These are phyloP conservation scores for Hemileccinum impolitum DNA, from an alignment of 768 basidiomycete genomes.

Conservation along the genomic window DNA sequence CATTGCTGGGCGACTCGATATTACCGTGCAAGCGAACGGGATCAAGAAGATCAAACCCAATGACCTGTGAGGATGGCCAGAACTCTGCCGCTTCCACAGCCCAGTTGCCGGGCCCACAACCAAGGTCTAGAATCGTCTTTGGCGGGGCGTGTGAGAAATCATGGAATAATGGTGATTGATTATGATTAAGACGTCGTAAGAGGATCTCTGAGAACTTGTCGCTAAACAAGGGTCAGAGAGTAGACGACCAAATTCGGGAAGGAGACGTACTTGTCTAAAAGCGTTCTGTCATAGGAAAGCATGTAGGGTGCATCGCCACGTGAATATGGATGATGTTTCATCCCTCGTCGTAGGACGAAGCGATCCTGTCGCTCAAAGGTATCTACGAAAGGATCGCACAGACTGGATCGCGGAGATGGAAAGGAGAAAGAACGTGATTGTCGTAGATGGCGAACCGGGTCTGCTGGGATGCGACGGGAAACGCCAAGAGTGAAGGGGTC, in stretches of 20 bases:
- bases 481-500: conserved; percentile 8
- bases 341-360: conserved; percentile 29
- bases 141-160: conserved; percentile 49
- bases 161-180: conserved; percentile 59
- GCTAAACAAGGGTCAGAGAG: conserved; percentile 35
- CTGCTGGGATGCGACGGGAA: not conserved
- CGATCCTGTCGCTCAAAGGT: conserved; percentile 24
- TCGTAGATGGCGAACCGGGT: not conserved
- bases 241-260: conserved; percentile 1
- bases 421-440: not conserved
- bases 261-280: conserved; percentile 54
- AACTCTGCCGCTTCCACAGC: conserved; percentile 52
- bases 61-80: conserved; percentile 62
- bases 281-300: conserved; percentile 59
- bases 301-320: conserved; percentile 53
- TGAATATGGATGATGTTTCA: conserved; percentile 56
- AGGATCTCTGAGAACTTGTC: conserved; percentile 57
- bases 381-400: conserved; percentile 11
- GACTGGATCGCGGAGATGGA: not conserved
- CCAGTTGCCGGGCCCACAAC: conserved; percentile 75
- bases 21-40: conserved; percentile 33
- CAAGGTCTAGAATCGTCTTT: conserved; percentile 62
- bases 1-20: conserved; percentile 33
- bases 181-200: conserved; percentile 51
- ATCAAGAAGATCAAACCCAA: conserved; percentile 63